phyloP scores from a whole-genome alignment of 768 basidiomycete genomes.

The Lactifluus echinatus region DNA sequence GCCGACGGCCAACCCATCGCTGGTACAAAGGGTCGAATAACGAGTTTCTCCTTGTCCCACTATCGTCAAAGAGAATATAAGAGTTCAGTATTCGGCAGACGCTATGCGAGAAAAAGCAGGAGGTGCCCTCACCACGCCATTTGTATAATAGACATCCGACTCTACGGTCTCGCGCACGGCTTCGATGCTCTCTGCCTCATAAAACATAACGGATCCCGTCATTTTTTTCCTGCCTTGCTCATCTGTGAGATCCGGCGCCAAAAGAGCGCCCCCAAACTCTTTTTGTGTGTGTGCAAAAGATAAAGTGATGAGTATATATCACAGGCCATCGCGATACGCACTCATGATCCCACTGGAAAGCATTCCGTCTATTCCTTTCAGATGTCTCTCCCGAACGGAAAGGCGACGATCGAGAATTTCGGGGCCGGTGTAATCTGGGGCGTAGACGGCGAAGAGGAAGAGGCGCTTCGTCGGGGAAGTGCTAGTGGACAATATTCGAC shows the following conservation, averaged over 20 bases:
- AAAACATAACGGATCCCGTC: conserved; percentile 24
- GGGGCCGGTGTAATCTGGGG: conserved; percentile 27
- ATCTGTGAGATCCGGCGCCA: conserved; percentile 16
- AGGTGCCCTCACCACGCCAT: conserved; percentile 24
- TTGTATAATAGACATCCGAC: conserved; percentile 24
- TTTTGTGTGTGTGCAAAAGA: not conserved
- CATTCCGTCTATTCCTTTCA: conserved; percentile 15
- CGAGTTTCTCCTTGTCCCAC: conserved; percentile 14
- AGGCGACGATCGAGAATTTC: conserved; percentile 23
- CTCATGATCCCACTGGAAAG: conserved; percentile 11
- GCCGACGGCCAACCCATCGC: conserved; percentile 10
- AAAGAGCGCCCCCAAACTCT: conserved; percentile 13
- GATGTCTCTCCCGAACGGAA: conserved; percentile 24
- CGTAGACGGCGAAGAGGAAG: conserved; percentile 27
- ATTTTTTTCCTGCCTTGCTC: conserved; percentile 17
- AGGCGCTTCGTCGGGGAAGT: conserved; percentile 8
- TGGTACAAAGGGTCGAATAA: conserved; percentile 11
- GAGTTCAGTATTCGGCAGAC: too few relatives aligned
- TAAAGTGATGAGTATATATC: not conserved
- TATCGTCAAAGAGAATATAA: not conserved
- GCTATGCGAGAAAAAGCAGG: not conserved
- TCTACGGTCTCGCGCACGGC: conserved; percentile 23
- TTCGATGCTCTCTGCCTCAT: conserved; percentile 22
- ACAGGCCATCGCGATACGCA: too few relatives aligned
- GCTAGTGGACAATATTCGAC: conserved; percentile 4